Evolutionary conservation across 1,284 basidiomycete species (phyloP), one percentile per base, ranked within the genome.

Genomic region (Irpex lacteus): DNA sequence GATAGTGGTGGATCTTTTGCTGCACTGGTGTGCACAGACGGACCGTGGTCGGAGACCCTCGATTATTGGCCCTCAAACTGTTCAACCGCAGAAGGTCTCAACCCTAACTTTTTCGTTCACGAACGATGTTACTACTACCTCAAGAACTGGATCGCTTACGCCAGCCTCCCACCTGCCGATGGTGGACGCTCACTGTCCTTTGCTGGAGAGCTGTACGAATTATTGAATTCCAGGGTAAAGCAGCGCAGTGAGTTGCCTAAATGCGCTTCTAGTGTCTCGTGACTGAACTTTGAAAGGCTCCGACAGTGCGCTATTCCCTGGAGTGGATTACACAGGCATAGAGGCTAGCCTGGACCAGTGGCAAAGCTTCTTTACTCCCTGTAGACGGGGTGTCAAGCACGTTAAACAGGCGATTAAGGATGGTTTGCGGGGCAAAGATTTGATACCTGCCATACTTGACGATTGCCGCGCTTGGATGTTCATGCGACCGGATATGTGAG

Each of bases 401-500:
- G 7, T 62, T 8, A 52, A 50, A 15, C 13, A 13, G 7, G 61
- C 61, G 32, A 56, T 65, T 9, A 11, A 53, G 18, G 58, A 47
- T 26, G 64, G 64, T 13, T 47, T 65, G 11, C 54, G 61, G 57
- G 61, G 64, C 21, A 34, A 49, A 60, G 58, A 62, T 21, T 40
- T 65, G 1, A 19, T 65, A 15, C 60, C 64, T 6, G 60, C 60
- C 13, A 19, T 65, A n/a, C 50, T 65, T 3, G 36, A 36, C 19
- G 64, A 65, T 53, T 62, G 60, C 21, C 60, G 64, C 6, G 64
- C 49, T 8, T 62, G 64, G 64, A 65, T 65, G 64, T 65, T 65
- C 57, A 63, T 63, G 64, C 55, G 64, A 18, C 64, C 64, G 3
- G 61, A 65, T 49, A 6, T 62, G 64, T 65, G 47, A 21, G 64